phyloP scores from a whole-genome alignment of 495 filamentous ascomycete species.

The Pseudevernia furfuracea region DNA sequence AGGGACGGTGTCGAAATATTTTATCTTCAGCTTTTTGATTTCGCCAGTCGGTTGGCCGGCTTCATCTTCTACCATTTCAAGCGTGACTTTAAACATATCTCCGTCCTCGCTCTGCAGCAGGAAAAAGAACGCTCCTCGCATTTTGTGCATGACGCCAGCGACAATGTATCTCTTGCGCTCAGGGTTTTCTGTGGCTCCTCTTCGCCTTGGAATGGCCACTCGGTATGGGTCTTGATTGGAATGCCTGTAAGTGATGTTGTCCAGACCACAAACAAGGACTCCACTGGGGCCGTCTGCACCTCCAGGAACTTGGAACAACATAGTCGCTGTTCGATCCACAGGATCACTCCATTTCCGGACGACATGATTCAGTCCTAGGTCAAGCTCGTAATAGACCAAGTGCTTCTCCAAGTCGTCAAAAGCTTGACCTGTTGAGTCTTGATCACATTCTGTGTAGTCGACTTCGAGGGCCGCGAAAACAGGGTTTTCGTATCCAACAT shows the following conservation, averaged over 20 bases:
- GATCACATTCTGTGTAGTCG: conserved; percentile 85
- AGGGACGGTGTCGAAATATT: conserved; percentile 96
- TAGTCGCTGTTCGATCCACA: conserved; percentile 80
- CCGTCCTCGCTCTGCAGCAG: conserved; percentile 92
- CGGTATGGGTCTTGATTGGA: conserved; percentile 85
- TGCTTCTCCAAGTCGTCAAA: conserved; percentile 76
- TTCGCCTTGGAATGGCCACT: conserved; percentile 79
- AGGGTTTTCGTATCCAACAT: conserved; percentile 95
- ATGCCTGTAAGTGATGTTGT: conserved; percentile 89
- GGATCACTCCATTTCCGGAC: conserved; percentile 91
- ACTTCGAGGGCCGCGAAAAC: conserved; percentile 91
- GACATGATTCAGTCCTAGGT: conserved; percentile 93
- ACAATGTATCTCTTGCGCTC: conserved; percentile 79
- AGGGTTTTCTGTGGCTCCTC: conserved; percentile 83
- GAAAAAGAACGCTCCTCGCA: conserved; percentile 97
- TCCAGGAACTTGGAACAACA: conserved; percentile 93
- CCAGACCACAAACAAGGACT: conserved; percentile 88
- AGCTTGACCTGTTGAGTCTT: conserved; percentile 81
- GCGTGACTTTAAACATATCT: conserved; percentile 91
- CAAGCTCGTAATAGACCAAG: conserved; percentile 93
- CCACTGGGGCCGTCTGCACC: conserved; percentile 90
- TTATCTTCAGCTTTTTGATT: conserved; percentile 79
- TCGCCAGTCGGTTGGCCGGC: conserved; percentile 69
- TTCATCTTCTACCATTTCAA: conserved; percentile 82
- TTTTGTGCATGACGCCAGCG: conserved; percentile 91